Base-by-base conservation (phyloP, 768 basidiomycete species). In the Mycena kentingensis region DNA sequence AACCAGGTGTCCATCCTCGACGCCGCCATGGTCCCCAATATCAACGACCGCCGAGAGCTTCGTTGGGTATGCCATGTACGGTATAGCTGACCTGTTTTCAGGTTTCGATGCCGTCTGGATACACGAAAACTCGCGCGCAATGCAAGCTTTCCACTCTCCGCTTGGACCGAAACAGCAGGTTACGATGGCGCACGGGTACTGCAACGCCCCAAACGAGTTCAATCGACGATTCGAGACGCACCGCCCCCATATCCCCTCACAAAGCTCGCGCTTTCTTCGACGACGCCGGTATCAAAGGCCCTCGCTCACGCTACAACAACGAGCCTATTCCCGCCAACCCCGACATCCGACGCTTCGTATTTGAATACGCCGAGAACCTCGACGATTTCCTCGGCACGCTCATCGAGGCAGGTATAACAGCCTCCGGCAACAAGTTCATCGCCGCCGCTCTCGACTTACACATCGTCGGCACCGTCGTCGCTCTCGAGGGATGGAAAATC, bases 1-100 rank as follows among this genome's bases (percentile, higher is more conserved):
- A 75, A 75, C 55, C 58, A 53, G 7, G 63, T 70, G 2, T 63
- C 65, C 2, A 61, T 71, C 7, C 56, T 49, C 13, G 62, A 70
- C 32, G 37, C 70, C 2, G 51, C 55, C 0, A 32, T 70, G 3
- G 64, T 61, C 1, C 69, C 71, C 0, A 36, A 44, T 2, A 57
- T 58, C 10, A 60, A 64, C 10, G 60, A 66, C 18, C 42, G 67
- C 50, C 12, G 68, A 62, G 43, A 48, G 25, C 39, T 67, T 60
- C 45, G 62, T 50, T 10, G 67, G 55, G 1, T 56, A 62, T 6
- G 25, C 58, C 0, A 58, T 65, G 5, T 65, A 68, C 34, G 62
- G 64, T 0, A 52, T 65, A 0, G 46, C 61, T 3, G 68, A 73
- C 45, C 49, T 73, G 3, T 69, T 60, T 44, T 57, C 66, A 0